Percentiles rank a stretch among this genome's conserved stretches.
phyloP scores from a whole-genome alignment of 1,139 yeast genomes.

The Suzukiozyma palmioleophila region DNA sequence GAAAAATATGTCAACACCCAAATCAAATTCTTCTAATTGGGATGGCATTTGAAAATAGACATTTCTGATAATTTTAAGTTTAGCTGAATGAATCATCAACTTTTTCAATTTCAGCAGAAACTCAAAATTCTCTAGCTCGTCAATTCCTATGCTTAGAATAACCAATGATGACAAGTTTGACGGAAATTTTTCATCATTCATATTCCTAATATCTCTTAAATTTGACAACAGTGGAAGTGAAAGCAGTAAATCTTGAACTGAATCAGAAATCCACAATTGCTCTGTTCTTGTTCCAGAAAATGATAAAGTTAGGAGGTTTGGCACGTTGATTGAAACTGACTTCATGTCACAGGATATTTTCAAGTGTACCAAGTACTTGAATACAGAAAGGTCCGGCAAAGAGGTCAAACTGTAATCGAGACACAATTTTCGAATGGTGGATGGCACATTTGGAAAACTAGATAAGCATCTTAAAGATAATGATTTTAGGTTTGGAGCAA shows the following conservation, averaged over 20 bases:
- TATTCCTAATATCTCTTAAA: neutral
- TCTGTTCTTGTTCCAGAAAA: neutral
- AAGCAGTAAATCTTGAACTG: neutral
- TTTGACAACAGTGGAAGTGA: neutral
- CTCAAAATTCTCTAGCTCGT: neutral
- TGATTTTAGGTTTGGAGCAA: neutral
- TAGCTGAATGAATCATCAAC: neutral
- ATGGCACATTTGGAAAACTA: neutral
- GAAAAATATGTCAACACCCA: neutral
- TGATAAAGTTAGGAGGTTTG: neutral
- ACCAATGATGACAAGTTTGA: neutral
- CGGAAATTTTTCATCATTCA: neutral
- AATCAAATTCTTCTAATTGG: neutral
- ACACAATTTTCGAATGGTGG: neutral
- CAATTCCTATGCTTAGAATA: neutral
- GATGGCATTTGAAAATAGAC: slow-evolving; percentile 1
- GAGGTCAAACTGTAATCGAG: neutral
- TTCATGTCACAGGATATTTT: neutral
- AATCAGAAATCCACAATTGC: neutral
- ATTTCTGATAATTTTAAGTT: neutral
- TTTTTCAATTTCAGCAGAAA: neutral
- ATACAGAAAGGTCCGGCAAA: neutral
- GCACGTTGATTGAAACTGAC: neutral
- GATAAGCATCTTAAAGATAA: neutral
- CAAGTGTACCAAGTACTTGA: neutral